These are phyloP conservation scores for Cladosporium phlei DNA, from an alignment of 2,329 filamentous ascomycete species.

Conservation along the genomic window DNA sequence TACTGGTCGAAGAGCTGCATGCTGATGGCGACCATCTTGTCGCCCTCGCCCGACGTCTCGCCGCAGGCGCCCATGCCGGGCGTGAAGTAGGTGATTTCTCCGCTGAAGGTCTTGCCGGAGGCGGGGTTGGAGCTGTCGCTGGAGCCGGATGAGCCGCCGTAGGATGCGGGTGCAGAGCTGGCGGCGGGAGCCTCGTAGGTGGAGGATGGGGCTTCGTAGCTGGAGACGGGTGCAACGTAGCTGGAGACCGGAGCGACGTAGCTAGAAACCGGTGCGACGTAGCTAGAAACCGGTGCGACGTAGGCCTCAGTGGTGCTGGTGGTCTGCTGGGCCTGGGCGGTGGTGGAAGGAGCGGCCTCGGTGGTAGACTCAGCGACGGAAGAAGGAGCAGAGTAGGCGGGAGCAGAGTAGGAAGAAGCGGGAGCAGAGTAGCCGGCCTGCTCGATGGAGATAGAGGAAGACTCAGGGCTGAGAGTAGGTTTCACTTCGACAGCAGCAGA, in stretches of 20 bases:
- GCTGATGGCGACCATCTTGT: slow-evolving; percentile 67
- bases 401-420: slow-evolving; percentile 11
- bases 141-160: slow-evolving; percentile 18
- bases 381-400: slow-evolving; percentile 9
- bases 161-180: slow-evolving; percentile 15
- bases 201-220: slow-evolving; percentile 23
- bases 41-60: slow-evolving; percentile 50
- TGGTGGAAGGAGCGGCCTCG: slow-evolving; percentile 10
- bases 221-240: slow-evolving; percentile 18
- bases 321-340: slow-evolving; percentile 10
- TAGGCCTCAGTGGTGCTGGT: slow-evolving; percentile 16
- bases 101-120: slow-evolving; percentile 41
- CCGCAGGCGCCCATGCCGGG: slow-evolving; percentile 68
- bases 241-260: slow-evolving; percentile 24
- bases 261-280: slow-evolving; percentile 25
- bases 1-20: slow-evolving; percentile 56
- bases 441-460: neutral
- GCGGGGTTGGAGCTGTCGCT: slow-evolving; percentile 17
- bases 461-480: slow-evolving; percentile 14
- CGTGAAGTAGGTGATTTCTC: slow-evolving; percentile 71
- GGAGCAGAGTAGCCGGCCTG: slow-evolving; percentile 11
- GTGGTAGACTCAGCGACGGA: neutral
- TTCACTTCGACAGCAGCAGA: slow-evolving; percentile 9
- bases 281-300: slow-evolving; percentile 22
- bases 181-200: slow-evolving; percentile 20